phyloP scores from a whole-genome alignment of 2,329 filamentous ascomycete species.

The Xenosphaeropsis pyriputrescens region DNA sequence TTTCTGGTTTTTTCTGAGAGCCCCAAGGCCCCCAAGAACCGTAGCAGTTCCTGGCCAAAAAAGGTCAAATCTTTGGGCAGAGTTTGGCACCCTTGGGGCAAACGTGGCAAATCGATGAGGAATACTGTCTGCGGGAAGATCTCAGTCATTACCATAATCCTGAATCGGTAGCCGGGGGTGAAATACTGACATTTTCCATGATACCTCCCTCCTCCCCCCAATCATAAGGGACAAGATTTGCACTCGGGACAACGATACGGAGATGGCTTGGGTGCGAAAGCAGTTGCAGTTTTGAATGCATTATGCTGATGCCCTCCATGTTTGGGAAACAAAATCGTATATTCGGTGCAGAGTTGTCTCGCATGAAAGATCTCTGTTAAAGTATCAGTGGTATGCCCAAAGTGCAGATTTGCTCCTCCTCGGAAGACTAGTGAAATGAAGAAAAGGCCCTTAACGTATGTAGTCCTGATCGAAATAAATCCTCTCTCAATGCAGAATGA shows the following conservation, averaged over 20 bases:
- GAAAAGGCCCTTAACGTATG: no score
- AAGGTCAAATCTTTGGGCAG: conserved; percentile 19
- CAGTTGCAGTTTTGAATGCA: conserved; percentile 92
- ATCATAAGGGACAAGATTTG: conserved; percentile 73
- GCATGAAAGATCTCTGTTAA: conserved; percentile 29
- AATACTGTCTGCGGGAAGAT: conserved; percentile 49
- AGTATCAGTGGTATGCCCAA: conserved; percentile 3
- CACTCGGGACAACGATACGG: conserved; percentile 72
- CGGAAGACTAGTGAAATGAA: no score
- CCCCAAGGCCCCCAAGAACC: conserved; percentile 54
- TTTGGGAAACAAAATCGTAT: conserved; percentile 67
- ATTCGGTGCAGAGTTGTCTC: conserved; percentile 31
- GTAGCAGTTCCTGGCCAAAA: conserved; percentile 57
- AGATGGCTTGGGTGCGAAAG: conserved; percentile 64
- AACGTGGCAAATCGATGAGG: conserved; percentile 74
- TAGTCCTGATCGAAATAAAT: no score
- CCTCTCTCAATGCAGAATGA: no score
- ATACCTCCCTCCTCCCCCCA: conserved; percentile 68
- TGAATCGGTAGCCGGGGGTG: conserved; percentile 1
- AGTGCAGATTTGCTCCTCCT: background rate
- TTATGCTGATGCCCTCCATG: conserved; percentile 60
- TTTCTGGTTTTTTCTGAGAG: conserved; percentile 48
- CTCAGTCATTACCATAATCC: no score
- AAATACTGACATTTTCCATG: conserved; percentile 62
- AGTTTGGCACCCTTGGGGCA: conserved; percentile 9